Evolutionary conservation across 495 filamentous ascomycete genomes (phyloP).

Genomic region (Poronia punctata): DNA sequence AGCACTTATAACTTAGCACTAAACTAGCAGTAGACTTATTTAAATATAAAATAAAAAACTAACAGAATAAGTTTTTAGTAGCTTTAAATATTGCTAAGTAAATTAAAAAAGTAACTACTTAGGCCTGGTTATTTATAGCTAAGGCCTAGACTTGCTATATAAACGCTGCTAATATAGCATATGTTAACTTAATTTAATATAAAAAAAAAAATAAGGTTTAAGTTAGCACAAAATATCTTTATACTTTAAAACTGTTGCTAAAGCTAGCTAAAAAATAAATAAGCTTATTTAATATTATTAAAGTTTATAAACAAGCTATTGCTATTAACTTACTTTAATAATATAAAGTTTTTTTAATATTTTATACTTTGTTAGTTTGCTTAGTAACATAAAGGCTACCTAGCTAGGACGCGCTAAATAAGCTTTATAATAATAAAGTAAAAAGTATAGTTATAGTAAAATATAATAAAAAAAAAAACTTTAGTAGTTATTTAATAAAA

Average conservation of each 20-base stretch:
- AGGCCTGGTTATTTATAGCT: not conserved
- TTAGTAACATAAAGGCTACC: not conserved
- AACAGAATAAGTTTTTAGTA: too few species aligned
- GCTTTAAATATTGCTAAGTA: not conserved
- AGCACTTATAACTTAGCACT: not conserved
- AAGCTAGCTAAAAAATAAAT: not conserved
- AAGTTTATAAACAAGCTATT: not conserved
- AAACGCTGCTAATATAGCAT: not conserved
- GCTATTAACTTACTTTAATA: not conserved
- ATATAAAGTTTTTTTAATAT: not conserved
- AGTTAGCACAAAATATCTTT: not conserved
- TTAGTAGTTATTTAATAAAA: too few species aligned
- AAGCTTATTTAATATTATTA: not conserved
- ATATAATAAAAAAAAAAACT: too few species aligned
- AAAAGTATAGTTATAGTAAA: too few species aligned
- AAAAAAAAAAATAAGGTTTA: not conserved
- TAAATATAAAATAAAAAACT: not conserved
- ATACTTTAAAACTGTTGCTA: not conserved
- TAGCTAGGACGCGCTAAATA: too few species aligned
- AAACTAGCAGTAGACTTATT: not conserved
- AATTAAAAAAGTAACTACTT: not conserved
- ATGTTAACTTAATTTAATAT: not conserved
- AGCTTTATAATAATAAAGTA: too few species aligned
- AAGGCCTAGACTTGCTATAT: not conserved
- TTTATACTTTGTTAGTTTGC: not conserved